Conservation (phyloP, 2,329 filamentous ascomycete genomes). For the Pestalotiopsis sp. region DNA sequence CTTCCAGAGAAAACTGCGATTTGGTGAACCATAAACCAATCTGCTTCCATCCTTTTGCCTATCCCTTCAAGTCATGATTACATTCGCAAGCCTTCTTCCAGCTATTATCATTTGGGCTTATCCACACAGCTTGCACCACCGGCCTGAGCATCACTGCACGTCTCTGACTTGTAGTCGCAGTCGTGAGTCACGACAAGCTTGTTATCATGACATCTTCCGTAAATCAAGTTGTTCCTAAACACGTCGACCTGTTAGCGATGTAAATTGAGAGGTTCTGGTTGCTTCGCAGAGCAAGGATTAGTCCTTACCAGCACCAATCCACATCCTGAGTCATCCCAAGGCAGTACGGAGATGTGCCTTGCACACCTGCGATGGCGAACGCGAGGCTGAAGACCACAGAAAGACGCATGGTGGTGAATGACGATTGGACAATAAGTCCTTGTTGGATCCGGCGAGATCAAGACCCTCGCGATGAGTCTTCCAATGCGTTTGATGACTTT, state of each 20-base stretch:
- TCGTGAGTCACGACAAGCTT: not conserved
- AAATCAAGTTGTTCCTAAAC: not conserved
- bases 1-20: no score
- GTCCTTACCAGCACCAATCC: conserved; percentile 8
- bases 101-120: no score
- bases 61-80: no score
- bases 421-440: no score
- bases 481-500: no score
- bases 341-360: not conserved
- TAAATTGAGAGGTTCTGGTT: not conserved
- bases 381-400: not conserved
- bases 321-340: not conserved
- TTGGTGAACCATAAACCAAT: no score
- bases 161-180: not conserved
- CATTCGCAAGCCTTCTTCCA: no score
- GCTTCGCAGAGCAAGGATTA: not conserved
- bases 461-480: no score
- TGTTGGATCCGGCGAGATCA: no score
- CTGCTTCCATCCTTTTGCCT: no score
- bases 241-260: not conserved
- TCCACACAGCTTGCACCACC: no score
- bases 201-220: conserved; percentile 1
- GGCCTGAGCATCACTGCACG: no score
- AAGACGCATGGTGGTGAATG: not conserved
- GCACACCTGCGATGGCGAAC: not conserved